Evolutionary conservation across 352 stramenopile genomes (phyloP), one percentile per base, ranked within the genome.

Genomic region (Globisporangium yorkense): DNA sequence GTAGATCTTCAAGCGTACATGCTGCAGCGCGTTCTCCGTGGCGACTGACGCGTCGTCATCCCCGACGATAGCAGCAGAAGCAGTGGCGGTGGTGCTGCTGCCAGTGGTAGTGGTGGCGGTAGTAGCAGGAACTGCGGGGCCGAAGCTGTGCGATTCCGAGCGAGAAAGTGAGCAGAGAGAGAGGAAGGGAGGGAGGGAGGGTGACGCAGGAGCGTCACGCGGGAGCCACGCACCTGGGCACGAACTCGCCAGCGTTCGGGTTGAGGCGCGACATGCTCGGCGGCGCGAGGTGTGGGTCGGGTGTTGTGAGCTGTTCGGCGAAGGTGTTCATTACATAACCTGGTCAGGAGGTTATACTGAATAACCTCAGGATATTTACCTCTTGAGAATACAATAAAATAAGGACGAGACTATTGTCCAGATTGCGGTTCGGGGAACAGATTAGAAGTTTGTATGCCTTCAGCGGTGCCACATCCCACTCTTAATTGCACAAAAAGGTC

Each of bases 171-270:
- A 13, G 47, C 15, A 16, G 3, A 37, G 46, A 20, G 35, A 27
- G 21, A 8, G 48, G 4, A 2, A 57, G 43, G 29, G 21, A 65
- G 20, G 27, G 56, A 21, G 50, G 9, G 40, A 40, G 48, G 24
- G 55, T 41, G 51, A 59, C 54, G 29, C 21, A 54, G 15, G 40
- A 20, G 52, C 10, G 24, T 27, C 24, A 27, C 24, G 24, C 24
- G 24, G 6, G 5, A 18, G 8, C n/a, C n/a, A 62, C 77, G 52
- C 58, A 89, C 83, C 75, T 89, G 35, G 83, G 83, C 53, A 90
- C 79, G 61, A 84, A 92, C 62, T 84, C 83, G 74, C 80, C 80
- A n/a, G 83, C 83, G 65, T 92, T 88, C 54, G 83, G 83, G 63
- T 92, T 92, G 57, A 92, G 76, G 48, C 65, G 68, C 41, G 72